Conservation (phyloP, 257 asterid species). For the Penstemon eatonii region DNA sequence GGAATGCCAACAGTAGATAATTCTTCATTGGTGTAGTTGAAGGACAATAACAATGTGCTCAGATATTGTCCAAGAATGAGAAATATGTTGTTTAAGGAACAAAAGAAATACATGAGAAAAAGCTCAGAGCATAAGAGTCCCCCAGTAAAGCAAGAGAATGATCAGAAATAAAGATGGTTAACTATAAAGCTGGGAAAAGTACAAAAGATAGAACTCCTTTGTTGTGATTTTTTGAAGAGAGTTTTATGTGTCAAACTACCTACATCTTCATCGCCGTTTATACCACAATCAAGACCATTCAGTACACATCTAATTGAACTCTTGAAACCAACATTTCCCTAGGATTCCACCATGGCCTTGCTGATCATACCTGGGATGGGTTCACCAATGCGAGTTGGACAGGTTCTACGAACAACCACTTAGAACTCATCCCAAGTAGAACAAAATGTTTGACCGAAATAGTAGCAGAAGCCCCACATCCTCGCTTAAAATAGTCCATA, state of each 20-base stretch:
- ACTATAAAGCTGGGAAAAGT: not conserved
- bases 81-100: not conserved
- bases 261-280: not conserved
- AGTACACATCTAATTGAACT: not conserved
- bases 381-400: not conserved
- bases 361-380: not conserved
- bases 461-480: not conserved
- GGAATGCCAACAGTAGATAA: not conserved
- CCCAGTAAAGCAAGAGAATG: not conserved
- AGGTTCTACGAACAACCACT: conserved; percentile 3
- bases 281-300: too few relatives aligned
- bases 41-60: not conserved
- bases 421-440: not conserved
- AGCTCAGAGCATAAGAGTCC: not conserved
- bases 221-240: not conserved
- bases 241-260: not conserved
- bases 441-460: not conserved
- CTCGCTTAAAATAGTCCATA: not conserved
- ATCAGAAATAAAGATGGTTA: not conserved
- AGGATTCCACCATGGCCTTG: not conserved
- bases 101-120: conserved; percentile 5
- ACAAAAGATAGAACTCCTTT: not conserved
- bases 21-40: not conserved
- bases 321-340: not conserved
- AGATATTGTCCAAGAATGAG: not conserved